Base-by-base conservation (phyloP, 164 flowering plant genomes). In the Houttuynia cordata region DNA sequence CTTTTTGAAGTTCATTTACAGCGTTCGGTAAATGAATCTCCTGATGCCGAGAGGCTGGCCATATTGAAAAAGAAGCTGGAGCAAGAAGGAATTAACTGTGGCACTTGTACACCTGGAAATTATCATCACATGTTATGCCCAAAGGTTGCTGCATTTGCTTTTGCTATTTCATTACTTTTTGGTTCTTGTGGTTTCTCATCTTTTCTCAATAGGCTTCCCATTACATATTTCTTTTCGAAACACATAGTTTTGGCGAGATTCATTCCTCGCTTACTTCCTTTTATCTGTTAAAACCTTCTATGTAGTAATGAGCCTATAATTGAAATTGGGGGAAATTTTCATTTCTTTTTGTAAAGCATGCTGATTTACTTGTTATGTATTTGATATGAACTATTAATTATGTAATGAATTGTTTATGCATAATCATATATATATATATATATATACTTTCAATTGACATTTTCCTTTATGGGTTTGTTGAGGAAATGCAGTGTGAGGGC, bases 401-500 rank as follows among this genome's bases (percentile, higher is more conserved):
- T 21, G 24, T 20, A 23, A 17, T 42, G 4, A 10, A 14, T 14
- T 14, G 12, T 42, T 42, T 42, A 1, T 8, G 4, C 49, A 10
- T 2, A 34, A n/a, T n/a, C 19, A 7, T 23, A 19, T 13, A 9
- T 3, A 19, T 4, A 39, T 15, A 58, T 39, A 19, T 21, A 21
- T 25, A 3, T 25, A 1, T 18, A 14, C 25, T 49, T 19, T 8
- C 4, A 24, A 24, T 17, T 45, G 51, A 21, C 25, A 12, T 13
- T 45, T 15, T 42, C 30, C 24, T 60, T 37, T 62, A 20, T 10
- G 45, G 3, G 40, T 22, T 40, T 53, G 22, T 40, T 62, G 67
- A 22, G 53, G 12, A 51, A 54, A 54, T 25, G 50, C 61, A 89
- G 96, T 89, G 96, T 71, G 67, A 68, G 61, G 96, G 96, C 67